Conservation (phyloP, 148 eudicot species). For the Vaccinium vitisidaea region DNA sequence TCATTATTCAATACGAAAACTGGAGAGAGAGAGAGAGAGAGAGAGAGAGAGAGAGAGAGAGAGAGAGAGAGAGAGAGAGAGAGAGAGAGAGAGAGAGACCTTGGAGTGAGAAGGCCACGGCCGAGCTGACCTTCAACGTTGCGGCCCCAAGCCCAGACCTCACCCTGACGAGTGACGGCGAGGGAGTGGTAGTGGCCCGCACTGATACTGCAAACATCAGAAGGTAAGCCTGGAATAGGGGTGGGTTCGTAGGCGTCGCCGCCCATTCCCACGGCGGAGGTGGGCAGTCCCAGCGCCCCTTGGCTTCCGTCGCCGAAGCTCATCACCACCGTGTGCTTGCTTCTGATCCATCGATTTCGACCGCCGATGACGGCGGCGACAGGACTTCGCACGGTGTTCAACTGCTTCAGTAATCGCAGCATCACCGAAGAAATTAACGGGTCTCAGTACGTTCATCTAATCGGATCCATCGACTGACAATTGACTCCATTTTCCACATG, state of each 20-base stretch:
- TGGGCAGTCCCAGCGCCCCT: constrained; percentile 76
- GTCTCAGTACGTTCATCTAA: not conserved
- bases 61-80: not conserved
- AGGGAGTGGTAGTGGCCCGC: constrained; percentile 97
- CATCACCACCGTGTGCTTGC: constrained; percentile 44
- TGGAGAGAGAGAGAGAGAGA: not conserved
- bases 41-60: constrained; percentile 3
- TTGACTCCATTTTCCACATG: not conserved
- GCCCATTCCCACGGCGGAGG: constrained; percentile 56
- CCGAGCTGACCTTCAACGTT: constrained; percentile 85
- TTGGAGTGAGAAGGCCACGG: constrained; percentile 58
- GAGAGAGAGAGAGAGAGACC: constrained; percentile 35
- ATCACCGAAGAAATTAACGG: not conserved
- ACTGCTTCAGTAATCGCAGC: constrained; percentile 1
- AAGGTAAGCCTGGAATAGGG: constrained; percentile 64
- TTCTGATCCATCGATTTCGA: constrained; percentile 23
- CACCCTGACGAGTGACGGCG: constrained; percentile 75
- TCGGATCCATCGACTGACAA: not conserved
- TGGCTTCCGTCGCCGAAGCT: constrained; percentile 94
- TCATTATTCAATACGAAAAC: no score
- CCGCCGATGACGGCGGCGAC: not conserved
- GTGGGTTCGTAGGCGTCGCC: constrained; percentile 87
- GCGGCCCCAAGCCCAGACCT: constrained; percentile 97
- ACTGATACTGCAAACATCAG: constrained; percentile 51
- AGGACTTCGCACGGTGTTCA: not conserved